Base-by-base conservation (phyloP, 352 stramenopile genomes). In the Hyaloperonospora brassicae region DNA sequence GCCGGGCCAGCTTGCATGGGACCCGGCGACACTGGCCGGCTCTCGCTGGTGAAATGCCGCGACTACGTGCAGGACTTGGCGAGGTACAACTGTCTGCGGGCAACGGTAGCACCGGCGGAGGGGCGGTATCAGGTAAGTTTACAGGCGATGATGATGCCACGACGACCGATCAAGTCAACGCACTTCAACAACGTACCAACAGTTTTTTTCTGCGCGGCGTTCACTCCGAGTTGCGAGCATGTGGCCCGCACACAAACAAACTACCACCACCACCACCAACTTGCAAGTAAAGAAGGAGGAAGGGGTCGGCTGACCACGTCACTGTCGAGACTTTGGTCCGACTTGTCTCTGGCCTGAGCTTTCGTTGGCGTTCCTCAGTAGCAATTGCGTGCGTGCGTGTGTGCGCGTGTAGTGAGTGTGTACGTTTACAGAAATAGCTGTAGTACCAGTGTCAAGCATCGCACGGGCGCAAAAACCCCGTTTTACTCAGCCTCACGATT, bases 321-420 rank as follows among this genome's bases (percentile, higher is more conserved):
- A 61, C 47, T 27, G 49, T 53, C 52, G 40, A 50, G 34, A 62
- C 53, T 45, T 31, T 46, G 41, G 27, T 14, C 40, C 7, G 27
- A 47, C 48, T 55, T 62, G 54, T 56, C 54, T 46, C 24, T 8
- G 45, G 25, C 21, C 47, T 52, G 43, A 72, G 66, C 64, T 55
- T 71, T 68, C 64, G 55, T 22, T 39, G 5, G 38, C 17, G 59
- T 72, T 72, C 64, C 36, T 55, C 42, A 51, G 54, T 35, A 36
- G 25, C 24, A 42, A 42, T 35, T 40, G 42, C 48, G 55, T n/a
- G n/a, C n/a, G n/a, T n/a, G n/a, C n/a, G n/a, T n/a, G n/a, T n/a
- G n/a, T n/a, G n/a, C n/a, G n/a, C n/a, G n/a, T n/a, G n/a, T n/a
- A n/a, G n/a, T n/a, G n/a, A n/a, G 58, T 57, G 58, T 64, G 50